Conservation (phyloP, 2,329 filamentous ascomycete genomes). For the Magnaporthales sp. region DNA sequence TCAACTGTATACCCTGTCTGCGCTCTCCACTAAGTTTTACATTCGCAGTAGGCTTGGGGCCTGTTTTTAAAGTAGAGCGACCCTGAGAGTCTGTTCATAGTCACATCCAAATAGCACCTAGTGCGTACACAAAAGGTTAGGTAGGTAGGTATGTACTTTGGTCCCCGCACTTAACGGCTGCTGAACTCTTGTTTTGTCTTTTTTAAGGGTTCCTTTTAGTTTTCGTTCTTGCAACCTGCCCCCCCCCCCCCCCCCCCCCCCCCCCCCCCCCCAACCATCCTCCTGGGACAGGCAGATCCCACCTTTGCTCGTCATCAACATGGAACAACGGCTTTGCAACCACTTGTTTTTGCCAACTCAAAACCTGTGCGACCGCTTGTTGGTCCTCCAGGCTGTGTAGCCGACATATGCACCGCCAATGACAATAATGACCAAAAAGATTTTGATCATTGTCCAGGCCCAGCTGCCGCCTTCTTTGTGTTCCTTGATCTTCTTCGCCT, state of each 20-base stretch:
- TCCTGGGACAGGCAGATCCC: not conserved
- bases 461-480: conserved; percentile 40
- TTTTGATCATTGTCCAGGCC: conserved; percentile 67
- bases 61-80: not conserved
- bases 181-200: not conserved
- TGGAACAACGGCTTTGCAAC: not conserved
- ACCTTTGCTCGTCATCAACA: not conserved
- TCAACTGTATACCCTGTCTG: not conserved
- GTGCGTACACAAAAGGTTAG: not conserved
- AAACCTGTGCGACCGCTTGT: conserved; percentile 50
- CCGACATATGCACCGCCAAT: conserved; percentile 73
- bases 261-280: too few relatives aligned
- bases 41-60: not conserved
- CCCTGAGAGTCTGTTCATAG: not conserved
- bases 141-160: not conserved
- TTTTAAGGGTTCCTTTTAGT: not conserved
- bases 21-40: not conserved
- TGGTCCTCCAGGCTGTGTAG: conserved; percentile 72
- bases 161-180: not conserved
- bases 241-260: too few relatives aligned
- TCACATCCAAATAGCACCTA: not conserved
- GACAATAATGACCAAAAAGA: conserved; percentile 64
- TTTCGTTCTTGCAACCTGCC: not conserved
- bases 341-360: conserved; percentile 16
- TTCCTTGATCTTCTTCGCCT: conserved; percentile 26